phyloP scores from a whole-genome alignment of 371 early-diverging fungal genomes.

The Apophysomyces ossiformis region DNA sequence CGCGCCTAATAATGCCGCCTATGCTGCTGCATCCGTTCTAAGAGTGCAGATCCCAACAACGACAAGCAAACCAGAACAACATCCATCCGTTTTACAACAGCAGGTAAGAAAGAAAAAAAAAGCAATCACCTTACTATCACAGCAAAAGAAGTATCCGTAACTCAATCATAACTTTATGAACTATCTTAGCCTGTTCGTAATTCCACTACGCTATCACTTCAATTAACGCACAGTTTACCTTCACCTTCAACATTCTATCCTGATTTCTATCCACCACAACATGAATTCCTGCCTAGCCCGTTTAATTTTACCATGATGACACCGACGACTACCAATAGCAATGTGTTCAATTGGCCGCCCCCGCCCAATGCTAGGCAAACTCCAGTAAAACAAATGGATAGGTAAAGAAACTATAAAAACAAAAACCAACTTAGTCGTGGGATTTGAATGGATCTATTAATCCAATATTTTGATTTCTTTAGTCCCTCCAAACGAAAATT shows the following conservation, averaged over 20 bases:
- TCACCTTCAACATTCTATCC: conserved; percentile 81
- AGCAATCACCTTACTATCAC: no score
- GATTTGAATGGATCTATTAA: no score
- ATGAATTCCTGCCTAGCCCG: conserved; percentile 61
- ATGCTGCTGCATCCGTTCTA: not conserved
- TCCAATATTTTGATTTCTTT: not conserved
- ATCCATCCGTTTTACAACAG: not conserved
- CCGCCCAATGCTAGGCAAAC: not conserved
- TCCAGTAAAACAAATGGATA: not conserved
- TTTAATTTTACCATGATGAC: conserved; percentile 63
- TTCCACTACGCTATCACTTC: conserved; percentile 57
- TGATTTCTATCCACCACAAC: conserved; percentile 70
- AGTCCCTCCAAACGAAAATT: not conserved
- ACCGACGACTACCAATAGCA: conserved; percentile 54
- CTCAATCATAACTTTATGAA: not conserved
- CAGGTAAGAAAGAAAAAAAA: not conserved
- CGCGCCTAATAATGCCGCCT: not conserved
- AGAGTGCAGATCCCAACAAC: conserved; percentile 1
- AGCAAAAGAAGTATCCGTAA: not conserved
- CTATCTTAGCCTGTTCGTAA: not conserved
- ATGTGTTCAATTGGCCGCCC: conserved; percentile 61
- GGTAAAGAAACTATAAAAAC: not conserved
- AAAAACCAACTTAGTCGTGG: not conserved
- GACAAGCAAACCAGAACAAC: conserved; percentile 1
- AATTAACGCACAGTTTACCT: conserved; percentile 79